Conservation (phyloP, 805 yeast genomes). For the Ogataea corticis region DNA sequence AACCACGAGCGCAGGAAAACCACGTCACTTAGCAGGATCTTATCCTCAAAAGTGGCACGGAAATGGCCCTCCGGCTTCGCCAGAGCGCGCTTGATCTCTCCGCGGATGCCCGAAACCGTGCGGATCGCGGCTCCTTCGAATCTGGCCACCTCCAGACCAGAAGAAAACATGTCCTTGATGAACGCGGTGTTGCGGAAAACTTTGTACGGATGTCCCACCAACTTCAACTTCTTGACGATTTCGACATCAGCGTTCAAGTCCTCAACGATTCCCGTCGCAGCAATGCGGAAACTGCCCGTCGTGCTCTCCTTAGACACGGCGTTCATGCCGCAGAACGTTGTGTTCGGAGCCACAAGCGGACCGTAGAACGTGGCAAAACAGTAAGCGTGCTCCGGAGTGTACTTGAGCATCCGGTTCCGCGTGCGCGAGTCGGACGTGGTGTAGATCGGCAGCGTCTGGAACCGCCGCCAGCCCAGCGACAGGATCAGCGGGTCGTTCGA, state of each 20-base stretch:
- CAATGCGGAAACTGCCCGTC: conserved; percentile 87
- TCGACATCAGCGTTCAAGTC: conserved; percentile 88
- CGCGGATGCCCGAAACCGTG: conserved; percentile 96
- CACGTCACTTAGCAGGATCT: conserved; percentile 85
- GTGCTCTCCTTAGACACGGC: conserved; percentile 81
- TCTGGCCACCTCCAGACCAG: conserved; percentile 92
- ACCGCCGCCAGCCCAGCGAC: conserved; percentile 97
- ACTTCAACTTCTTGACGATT: conserved; percentile 91
- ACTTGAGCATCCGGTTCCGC: conserved; percentile 95
- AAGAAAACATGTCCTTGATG: conserved; percentile 92
- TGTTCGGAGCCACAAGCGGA: conserved; percentile 95
- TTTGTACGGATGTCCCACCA: conserved; percentile 93
- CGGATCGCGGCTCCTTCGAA: conserved; percentile 97
- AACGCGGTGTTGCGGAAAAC: conserved; percentile 95
- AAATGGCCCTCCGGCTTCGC: conserved; percentile 93
- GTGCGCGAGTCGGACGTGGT: conserved; percentile 98
- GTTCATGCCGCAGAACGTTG: conserved; percentile 95
- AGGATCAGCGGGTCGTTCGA: conserved; percentile 93
- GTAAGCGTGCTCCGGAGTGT: conserved; percentile 97
- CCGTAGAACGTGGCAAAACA: conserved; percentile 97
- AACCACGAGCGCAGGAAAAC: conserved; percentile 94
- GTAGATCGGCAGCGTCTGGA: conserved; percentile 93
- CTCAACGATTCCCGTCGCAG: conserved; percentile 95
- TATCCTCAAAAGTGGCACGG: conserved; percentile 97
- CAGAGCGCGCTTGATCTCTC: conserved; percentile 94